Conservation (phyloP, 352 stramenopile species). For the Pythium brassicae region DNA sequence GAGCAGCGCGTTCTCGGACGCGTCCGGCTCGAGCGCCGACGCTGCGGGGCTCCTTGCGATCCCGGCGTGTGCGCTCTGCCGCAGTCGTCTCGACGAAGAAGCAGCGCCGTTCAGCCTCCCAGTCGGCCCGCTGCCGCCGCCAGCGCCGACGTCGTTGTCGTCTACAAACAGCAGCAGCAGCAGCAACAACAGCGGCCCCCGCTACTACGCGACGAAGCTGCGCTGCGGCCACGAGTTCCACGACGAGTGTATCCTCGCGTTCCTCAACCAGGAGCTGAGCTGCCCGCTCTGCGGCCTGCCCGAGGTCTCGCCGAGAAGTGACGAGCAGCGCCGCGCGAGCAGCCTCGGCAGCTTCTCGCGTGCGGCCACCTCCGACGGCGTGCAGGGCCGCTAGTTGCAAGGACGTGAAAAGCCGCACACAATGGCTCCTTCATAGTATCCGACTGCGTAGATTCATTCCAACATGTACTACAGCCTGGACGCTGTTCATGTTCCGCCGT, state of each 20-base stretch:
- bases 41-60: not conserved
- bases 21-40: not conserved
- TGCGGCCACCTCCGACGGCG: not conserved
- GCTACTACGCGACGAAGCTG: slow-evolving; percentile 9
- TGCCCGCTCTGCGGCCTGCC: slow-evolving; percentile 7
- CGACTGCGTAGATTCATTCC: too few relatives aligned
- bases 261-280: slow-evolving; percentile 7
- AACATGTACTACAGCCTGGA: too few relatives aligned
- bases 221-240: slow-evolving; percentile 15
- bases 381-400: too few relatives aligned
- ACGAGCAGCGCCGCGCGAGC: not conserved
- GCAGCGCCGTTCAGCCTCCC: not conserved
- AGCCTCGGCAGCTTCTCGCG: not conserved
- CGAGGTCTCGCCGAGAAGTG: too few relatives aligned
- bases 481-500: too few relatives aligned
- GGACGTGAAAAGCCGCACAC: too few relatives aligned
- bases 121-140: not conserved
- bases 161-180: not conserved
- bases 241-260: slow-evolving; percentile 12
- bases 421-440: too few relatives aligned
- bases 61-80: slow-evolving; percentile 5
- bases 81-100: slow-evolving; percentile 7
- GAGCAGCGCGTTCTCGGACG: not conserved
- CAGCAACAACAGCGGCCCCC: not conserved
- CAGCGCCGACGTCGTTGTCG: not conserved